Conservation (phyloP, 345 rosid genomes). For the Sapria himalayana region DNA sequence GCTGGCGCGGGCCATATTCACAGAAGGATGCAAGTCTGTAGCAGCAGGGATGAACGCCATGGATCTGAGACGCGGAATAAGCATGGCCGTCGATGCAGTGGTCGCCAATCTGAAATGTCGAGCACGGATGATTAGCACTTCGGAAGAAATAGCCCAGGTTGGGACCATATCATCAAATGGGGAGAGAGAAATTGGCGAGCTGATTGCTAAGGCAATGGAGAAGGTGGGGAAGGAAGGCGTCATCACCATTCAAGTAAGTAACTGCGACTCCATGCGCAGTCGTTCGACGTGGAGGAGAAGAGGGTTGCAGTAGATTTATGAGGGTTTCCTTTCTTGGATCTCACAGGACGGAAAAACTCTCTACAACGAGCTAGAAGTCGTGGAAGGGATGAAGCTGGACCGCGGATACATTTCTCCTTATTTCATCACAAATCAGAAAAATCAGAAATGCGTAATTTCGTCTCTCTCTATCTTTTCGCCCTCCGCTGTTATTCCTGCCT, state of each 20-base stretch:
- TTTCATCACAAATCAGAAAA: conserved; percentile 72
- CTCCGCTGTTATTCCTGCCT: not conserved
- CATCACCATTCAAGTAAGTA: conserved; percentile 69
- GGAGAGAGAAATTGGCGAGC: conserved; percentile 89
- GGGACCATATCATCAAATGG: conserved; percentile 98
- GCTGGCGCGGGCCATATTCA: conserved; percentile 66
- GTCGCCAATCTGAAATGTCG: conserved; percentile 75
- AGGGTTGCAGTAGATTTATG: not conserved
- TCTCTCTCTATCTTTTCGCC: not conserved
- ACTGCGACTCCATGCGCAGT: not conserved
- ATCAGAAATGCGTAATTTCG: conserved; percentile 75
- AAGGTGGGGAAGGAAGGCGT: conserved; percentile 99
- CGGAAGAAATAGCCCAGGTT: conserved; percentile 97
- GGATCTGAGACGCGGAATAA: conserved; percentile 85
- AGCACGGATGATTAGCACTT: conserved; percentile 91
- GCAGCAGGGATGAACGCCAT: conserved; percentile 94
- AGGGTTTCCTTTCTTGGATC: not conserved
- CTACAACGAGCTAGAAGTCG: conserved; percentile 78
- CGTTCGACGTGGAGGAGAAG: not conserved
- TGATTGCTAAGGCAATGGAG: conserved; percentile 99
- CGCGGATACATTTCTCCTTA: conserved; percentile 95
- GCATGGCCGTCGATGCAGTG: conserved; percentile 83
- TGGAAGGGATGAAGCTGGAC: conserved; percentile 97
- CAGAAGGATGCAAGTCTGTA: conserved; percentile 94
- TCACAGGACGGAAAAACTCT: conserved; percentile 89